Base-by-base conservation (phyloP, 768 basidiomycete genomes). In the Kwoniella pini region DNA sequence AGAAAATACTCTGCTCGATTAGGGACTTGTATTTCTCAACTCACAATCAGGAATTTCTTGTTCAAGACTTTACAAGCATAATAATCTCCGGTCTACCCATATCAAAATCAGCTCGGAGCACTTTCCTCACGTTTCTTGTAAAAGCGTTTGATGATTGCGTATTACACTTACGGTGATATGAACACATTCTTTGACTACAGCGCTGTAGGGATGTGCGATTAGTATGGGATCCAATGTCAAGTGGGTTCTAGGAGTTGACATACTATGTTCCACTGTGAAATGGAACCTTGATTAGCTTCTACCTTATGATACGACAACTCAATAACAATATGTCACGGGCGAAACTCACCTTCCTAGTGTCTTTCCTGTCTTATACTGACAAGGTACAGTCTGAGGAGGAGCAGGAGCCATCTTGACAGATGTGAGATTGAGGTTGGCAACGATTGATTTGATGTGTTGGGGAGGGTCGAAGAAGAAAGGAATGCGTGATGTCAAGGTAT, bases 51-150 rank as follows among this genome's bases (percentile, higher is more conserved):
- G 67, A 75, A 75, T 62, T 94, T 92, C 84, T 98, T 98, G 86
- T 95, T 97, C 81, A 97, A 93, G 72, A 98, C 96, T 80, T 99
- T 99, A 85, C 94, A 97, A 21, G 95, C 96, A 82, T 88, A 98
- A 81, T 94, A 95, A 79, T 96, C 85, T 21, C 86, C 86, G 0
- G 92, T 91, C 81, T 88, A 31, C 36, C 31, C 15, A 15, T 36
- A 5, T 33, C 4, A 48, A 4, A 21, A 42, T 60, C 54, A 61
- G 62, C 62, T 44, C 26, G 21, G n/a, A n/a, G n/a, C n/a, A n/a
- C n/a, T n/a, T n/a, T n/a, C n/a, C n/a, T n/a, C n/a, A n/a, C n/a
- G n/a, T n/a, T n/a, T n/a, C n/a, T n/a, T n/a, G n/a, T n/a, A n/a
- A n/a, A n/a, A n/a, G n/a, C n/a, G n/a, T n/a, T n/a, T 15, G 36